These are phyloP conservation scores for Elaeis oleifera DNA, from an alignment of 202 grass and related monocot genomes.

Conservation along the genomic window DNA sequence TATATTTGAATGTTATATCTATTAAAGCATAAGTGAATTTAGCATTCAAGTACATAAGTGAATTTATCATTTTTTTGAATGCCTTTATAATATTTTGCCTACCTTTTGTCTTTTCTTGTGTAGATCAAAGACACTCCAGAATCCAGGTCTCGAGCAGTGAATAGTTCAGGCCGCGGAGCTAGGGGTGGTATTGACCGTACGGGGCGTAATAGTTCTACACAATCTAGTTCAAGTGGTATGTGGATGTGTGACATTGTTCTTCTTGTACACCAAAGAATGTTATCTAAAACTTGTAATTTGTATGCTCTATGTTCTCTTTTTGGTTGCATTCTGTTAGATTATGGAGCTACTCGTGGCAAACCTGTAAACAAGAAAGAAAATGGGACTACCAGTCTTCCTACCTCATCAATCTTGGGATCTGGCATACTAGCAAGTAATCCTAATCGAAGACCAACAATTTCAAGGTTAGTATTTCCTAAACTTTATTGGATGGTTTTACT, in stretches of 20 bases:
- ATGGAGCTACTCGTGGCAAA: constrained; percentile 33
- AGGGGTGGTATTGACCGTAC: constrained; percentile 65
- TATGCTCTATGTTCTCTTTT: constrained; percentile 2
- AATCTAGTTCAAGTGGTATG: constrained; percentile 56
- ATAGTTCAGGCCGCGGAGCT: constrained; percentile 47
- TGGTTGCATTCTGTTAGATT: background rate
- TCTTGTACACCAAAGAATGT: background rate
- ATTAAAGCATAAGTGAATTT: too few species aligned
- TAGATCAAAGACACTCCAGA: constrained; percentile 72
- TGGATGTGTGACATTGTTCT: background rate
- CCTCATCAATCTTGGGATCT: constrained; percentile 45
- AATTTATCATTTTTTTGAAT: too few species aligned
- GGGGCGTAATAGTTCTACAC: constrained; percentile 23
- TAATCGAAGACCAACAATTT: constrained; percentile 35
- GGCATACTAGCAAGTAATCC: constrained; percentile 32
- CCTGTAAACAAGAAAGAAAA: constrained; percentile 41
- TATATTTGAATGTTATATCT: too few species aligned
- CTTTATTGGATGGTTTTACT: background rate
- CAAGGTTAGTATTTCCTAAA: constrained; percentile 44
- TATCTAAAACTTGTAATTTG: background rate
- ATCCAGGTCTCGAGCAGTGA: constrained; percentile 52
- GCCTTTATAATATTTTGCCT: too few species aligned
- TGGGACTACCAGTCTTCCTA: constrained; percentile 20
- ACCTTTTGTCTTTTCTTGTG: too few species aligned
- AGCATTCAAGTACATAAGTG: too few species aligned